Evolutionary conservation across 2,329 filamentous ascomycete species (phyloP).

Genomic region (Cryphonectria japonica): DNA sequence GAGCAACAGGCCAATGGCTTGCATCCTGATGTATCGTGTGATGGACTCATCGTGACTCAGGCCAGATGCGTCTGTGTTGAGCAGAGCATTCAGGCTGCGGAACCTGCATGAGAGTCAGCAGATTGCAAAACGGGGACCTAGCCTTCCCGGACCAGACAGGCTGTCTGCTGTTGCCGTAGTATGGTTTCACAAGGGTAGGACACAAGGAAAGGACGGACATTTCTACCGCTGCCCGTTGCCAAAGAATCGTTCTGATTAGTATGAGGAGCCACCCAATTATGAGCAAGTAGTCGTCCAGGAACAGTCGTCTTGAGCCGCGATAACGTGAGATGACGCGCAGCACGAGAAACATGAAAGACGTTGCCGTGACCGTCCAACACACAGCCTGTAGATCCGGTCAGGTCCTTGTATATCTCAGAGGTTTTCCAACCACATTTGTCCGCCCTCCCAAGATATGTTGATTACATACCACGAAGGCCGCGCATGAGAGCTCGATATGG

Average conservation of each 20-base stretch:
- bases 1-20: background rate
- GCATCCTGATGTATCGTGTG: background rate
- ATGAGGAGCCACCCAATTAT: background rate
- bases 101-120: background rate
- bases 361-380: background rate
- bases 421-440: background rate
- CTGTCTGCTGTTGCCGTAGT: background rate
- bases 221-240: background rate
- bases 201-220: background rate
- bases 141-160: background rate
- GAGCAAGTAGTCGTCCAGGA: background rate
- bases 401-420: background rate
- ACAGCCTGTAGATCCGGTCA: background rate
- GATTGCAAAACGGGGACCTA: background rate
- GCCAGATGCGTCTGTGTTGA: background rate
- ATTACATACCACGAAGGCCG: background rate
- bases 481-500: background rate
- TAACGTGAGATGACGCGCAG: conserved; percentile 1
- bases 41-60: background rate
- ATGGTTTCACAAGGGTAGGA: background rate
- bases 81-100: background rate
- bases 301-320: background rate
- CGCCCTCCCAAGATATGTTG: background rate
- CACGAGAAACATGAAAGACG: background rate
- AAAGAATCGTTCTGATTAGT: background rate